Conservation (phyloP, 2,329 filamentous ascomycete species). For the Fusarium pseudocircinatum region DNA sequence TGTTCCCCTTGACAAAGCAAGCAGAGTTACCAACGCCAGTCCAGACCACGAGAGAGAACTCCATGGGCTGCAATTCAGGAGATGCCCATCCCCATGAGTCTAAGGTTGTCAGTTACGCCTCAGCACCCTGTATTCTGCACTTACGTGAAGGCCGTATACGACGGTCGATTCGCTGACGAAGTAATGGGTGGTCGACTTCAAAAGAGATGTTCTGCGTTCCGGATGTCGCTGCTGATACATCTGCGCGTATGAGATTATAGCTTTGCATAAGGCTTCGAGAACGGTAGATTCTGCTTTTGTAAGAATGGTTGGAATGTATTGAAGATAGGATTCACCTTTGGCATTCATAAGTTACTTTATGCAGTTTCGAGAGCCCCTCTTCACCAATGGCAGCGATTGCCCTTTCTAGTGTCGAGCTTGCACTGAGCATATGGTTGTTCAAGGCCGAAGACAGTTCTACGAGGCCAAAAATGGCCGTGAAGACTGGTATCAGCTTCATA, state of each 20-base stretch:
- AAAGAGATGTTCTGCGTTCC: slow-evolving; percentile 24
- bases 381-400: background rate
- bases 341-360: background rate
- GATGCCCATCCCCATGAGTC: slow-evolving; percentile 26
- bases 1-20: slow-evolving; percentile 20
- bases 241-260: slow-evolving; percentile 9
- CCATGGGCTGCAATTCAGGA: background rate
- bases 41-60: slow-evolving; percentile 18
- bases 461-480: rapidly evolving
- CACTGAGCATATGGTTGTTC: rapidly evolving
- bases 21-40: slow-evolving; percentile 6
- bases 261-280: slow-evolving; percentile 31
- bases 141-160: background rate
- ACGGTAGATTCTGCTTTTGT: background rate
- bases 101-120: no score
- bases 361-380: background rate
- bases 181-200: background rate
- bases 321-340: background rate
- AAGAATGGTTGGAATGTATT: background rate
- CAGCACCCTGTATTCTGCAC: rapidly evolving
- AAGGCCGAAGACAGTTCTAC: rapidly evolving
- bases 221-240: slow-evolving; percentile 8
- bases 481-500: background rate
- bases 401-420: background rate
- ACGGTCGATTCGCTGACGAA: slow-evolving; percentile 14